A percentile compares a stretch with the other conserved stretches of the same genome.
These are phyloP conservation scores for Glycine tomentella DNA, from an alignment of 306 rosid genomes.

Conservation along the genomic window DNA sequence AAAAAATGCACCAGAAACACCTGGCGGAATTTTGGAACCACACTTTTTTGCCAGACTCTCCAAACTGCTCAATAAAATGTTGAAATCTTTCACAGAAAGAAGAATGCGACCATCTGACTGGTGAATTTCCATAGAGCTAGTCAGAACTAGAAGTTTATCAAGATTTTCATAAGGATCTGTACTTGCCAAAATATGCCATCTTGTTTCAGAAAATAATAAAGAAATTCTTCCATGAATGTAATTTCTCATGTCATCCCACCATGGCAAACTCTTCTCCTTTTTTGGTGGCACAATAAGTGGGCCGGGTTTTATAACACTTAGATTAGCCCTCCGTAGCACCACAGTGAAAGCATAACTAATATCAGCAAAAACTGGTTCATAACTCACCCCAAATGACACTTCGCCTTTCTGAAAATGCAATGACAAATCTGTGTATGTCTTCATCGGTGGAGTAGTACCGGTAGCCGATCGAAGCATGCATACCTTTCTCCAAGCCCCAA, in stretches of 20 bases:
- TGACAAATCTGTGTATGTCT: conserved; percentile 80
- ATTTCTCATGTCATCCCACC: conserved; percentile 99
- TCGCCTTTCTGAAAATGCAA: conserved; percentile 78
- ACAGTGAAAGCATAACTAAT: conserved; percentile 90
- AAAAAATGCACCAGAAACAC: conserved; percentile 64
- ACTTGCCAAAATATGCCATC: conserved; percentile 68
- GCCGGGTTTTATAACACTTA: conserved; percentile 66
- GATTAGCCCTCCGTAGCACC: conserved; percentile 96
- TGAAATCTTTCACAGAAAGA: conserved; percentile 70
- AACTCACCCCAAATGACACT: conserved; percentile 89
- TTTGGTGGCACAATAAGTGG: conserved; percentile 75
- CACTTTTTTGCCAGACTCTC: conserved; percentile 76
- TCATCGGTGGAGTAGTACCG: conserved; percentile 97
- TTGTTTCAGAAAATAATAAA: conserved; percentile 69
- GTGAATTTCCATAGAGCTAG: conserved; percentile 78
- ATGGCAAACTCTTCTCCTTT: conserved; percentile 91
- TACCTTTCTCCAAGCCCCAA: conserved; percentile 98
- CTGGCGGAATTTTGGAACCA: conserved; percentile 72
- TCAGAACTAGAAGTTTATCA: conserved; percentile 72
- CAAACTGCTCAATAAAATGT: conserved; percentile 73
- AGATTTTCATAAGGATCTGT: conserved; percentile 95
- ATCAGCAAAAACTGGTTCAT: conserved; percentile 92
- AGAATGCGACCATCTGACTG: conserved; percentile 87
- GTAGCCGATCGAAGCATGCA: conserved; percentile 89
- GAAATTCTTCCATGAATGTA: conserved; percentile 85